These are phyloP conservation scores for Agroathelia rolfsii DNA, from an alignment of 1,284 basidiomycete species.

Conservation along the genomic window DNA sequence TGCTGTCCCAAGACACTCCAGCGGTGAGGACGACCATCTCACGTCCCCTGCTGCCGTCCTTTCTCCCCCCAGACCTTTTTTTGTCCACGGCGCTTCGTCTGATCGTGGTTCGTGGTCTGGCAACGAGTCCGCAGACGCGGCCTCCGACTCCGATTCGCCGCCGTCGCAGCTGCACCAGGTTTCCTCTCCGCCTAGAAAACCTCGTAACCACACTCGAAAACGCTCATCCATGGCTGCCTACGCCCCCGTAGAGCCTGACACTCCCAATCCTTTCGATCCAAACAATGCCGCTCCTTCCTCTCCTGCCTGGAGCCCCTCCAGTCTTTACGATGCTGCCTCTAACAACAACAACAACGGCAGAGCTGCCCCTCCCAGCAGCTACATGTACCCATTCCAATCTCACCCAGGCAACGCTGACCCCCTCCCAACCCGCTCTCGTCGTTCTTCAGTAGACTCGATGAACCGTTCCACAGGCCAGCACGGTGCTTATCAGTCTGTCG, in stretches of 20 bases:
- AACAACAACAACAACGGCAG: constrained; percentile 7
- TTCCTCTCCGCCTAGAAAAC: constrained; percentile 5
- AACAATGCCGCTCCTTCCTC: constrained; percentile 3
- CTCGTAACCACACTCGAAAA: constrained; percentile 15
- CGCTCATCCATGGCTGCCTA: constrained; percentile 13
- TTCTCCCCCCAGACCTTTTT: constrained; percentile 18
- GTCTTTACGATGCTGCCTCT: constrained; percentile 9
- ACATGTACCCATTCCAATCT: constrained; percentile 43
- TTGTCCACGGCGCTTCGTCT: constrained; percentile 12
- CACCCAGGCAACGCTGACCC: constrained; percentile 55
- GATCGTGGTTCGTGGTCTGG: constrained; percentile 12
- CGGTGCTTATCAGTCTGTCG: constrained; percentile 13
- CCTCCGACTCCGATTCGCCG: constrained; percentile 18
- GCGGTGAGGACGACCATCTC: constrained; percentile 20
- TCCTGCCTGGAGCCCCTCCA: constrained; percentile 13
- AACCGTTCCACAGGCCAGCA: no score
- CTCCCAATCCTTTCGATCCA: constrained; percentile 4
- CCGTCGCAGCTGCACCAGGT: constrained; percentile 7
- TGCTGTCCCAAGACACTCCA: constrained; percentile 15
- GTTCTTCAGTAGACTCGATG: no score
- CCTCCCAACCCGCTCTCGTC: constrained; percentile 24
- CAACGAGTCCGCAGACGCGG: constrained; percentile 13
- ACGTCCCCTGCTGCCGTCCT: constrained; percentile 6
- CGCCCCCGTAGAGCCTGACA: constrained; percentile 5
- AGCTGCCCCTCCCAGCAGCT: constrained; percentile 38